These are phyloP conservation scores for Apiospora malaysiana DNA, from an alignment of 2,329 filamentous ascomycete species.

Conservation along the genomic window DNA sequence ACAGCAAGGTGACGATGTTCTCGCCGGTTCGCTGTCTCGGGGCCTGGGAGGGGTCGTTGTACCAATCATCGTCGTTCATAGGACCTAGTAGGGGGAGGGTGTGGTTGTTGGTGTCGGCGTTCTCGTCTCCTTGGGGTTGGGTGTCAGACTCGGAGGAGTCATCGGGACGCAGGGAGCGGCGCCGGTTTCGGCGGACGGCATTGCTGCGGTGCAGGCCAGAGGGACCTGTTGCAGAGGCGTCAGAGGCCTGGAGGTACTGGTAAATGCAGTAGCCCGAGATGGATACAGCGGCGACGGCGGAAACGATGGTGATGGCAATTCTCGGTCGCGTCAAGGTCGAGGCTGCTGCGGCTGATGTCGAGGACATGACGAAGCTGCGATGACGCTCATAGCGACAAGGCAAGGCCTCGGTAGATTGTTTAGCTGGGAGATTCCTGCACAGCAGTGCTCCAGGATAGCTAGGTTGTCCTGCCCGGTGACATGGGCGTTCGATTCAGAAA, in stretches of 20 bases:
- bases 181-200: constrained; percentile 62
- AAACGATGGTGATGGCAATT: constrained; percentile 60
- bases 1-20: constrained; percentile 83
- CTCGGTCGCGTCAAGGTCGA: constrained; percentile 62
- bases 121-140: constrained; percentile 47
- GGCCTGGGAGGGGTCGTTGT: constrained; percentile 50
- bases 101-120: constrained; percentile 42
- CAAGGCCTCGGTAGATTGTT: not conserved
- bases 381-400: constrained; percentile 36
- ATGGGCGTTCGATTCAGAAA: not conserved
- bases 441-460: constrained; percentile 9
- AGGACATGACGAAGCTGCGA: constrained; percentile 48
- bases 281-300: constrained; percentile 61
- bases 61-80: constrained; percentile 55
- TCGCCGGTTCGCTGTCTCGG: constrained; percentile 66
- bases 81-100: constrained; percentile 33
- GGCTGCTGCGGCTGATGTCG: constrained; percentile 51
- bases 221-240: constrained; percentile 32
- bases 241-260: constrained; percentile 33
- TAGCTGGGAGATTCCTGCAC: not conserved
- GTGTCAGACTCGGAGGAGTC: constrained; percentile 48
- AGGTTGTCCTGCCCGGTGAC: not conserved
- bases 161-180: constrained; percentile 43
- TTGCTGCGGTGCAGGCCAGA: constrained; percentile 67
- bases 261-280: constrained; percentile 56